A percentile compares a stretch with the other conserved stretches of the same genome.
Conservation (phyloP, 208 protist genomes). For the Willaertia magna region DNA sequence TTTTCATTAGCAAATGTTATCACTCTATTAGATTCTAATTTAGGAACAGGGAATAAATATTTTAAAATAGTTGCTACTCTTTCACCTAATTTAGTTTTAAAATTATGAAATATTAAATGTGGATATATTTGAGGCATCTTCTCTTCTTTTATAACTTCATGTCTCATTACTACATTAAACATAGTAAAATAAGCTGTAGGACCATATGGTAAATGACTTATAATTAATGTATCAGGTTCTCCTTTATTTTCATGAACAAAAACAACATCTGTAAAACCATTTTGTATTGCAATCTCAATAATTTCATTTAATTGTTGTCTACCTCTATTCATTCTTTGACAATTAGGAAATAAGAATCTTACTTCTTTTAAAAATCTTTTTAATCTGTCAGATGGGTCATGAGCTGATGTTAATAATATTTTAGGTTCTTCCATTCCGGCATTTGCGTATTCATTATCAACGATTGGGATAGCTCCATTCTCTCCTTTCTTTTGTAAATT, state of each 20-base stretch:
- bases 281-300: neutral
- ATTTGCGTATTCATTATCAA: constrained; percentile 93
- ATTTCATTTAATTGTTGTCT: constrained; percentile 66
- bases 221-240: constrained; percentile 87
- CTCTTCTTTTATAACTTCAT: constrained; percentile 70
- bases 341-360: constrained; percentile 92
- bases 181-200: constrained; percentile 96
- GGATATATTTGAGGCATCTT: constrained; percentile 84
- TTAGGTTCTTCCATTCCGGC: constrained; percentile 88
- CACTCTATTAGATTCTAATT: constrained; percentile 79
- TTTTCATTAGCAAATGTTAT: constrained; percentile 95
- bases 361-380: constrained; percentile 97
- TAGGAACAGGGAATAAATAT: constrained; percentile 95
- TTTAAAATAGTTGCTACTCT: constrained; percentile 82
- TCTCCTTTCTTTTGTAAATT: constrained; percentile 69
- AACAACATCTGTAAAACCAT: constrained; percentile 91
- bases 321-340: constrained; percentile 92
- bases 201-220: constrained; percentile 95
- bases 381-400: constrained; percentile 83
- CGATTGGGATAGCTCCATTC: constrained; percentile 42
- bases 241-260: constrained; percentile 95
- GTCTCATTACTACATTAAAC: constrained; percentile 85
- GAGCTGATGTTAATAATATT: constrained; percentile 96
- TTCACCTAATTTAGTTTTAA: constrained; percentile 82
- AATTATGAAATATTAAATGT: constrained; percentile 97